Conservation (phyloP, 768 basidiomycete species). For the Psilocybe cubensis region DNA sequence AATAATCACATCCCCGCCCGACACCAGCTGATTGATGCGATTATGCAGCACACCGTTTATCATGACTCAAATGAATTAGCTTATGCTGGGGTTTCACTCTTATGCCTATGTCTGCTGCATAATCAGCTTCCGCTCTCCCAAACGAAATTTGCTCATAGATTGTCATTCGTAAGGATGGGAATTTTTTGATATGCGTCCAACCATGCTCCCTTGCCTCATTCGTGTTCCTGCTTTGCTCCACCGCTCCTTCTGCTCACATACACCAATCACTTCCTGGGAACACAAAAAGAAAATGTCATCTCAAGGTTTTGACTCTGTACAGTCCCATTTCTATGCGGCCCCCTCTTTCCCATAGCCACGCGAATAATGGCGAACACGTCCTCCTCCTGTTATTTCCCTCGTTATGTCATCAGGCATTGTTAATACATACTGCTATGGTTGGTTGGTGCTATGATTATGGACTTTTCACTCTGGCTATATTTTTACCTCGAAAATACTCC, state of each 20-base stretch:
- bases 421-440: constrained; percentile 6
- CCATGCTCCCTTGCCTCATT: neutral
- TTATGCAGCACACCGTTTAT: constrained; percentile 3
- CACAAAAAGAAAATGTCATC: neutral
- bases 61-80: neutral
- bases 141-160: neutral
- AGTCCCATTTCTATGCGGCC: constrained; percentile 6
- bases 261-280: constrained; percentile 20
- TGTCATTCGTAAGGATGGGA: neutral
- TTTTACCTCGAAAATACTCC: constrained; percentile 5
- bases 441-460: neutral
- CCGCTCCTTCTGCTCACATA: neutral
- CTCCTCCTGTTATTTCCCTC: constrained; percentile 14
- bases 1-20: neutral
- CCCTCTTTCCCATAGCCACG: constrained; percentile 24
- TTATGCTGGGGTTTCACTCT: neutral
- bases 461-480: neutral
- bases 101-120: neutral
- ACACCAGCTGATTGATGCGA: neutral
- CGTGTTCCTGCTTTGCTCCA: constrained; percentile 1
- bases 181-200: constrained; percentile 1
- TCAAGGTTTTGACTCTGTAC: constrained; percentile 11
- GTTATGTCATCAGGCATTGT: constrained; percentile 16
- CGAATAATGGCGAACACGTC: constrained; percentile 16
- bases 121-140: neutral